Evolutionary conservation across 176 grass and related monocot species (phyloP), one percentile per base, ranked within the genome.

Genomic region (Panicum miliaceum): DNA sequence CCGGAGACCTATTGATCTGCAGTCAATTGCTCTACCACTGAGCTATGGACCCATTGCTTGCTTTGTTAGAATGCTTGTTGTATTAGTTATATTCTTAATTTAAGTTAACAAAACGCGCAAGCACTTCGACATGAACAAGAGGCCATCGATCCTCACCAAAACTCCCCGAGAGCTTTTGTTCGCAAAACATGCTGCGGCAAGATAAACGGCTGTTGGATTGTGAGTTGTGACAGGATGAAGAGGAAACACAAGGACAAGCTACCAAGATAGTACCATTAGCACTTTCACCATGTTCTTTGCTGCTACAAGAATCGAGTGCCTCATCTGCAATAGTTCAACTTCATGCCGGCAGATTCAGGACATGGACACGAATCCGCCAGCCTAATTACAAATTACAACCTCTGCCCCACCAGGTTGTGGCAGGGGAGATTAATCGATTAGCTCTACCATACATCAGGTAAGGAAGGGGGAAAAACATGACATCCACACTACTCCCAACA

Each of bases 21-120:
- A 95, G 93, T 98, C 91, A 95, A 98, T 93, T 98, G 96, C 96
- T 95, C 93, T 98, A 98, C 93, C 96, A 94, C 96, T 98, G 93
- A 94, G 92, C 87, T 92, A 92, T 92, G 92, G 85, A 94, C 90
- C 53, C 48, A 5, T 47, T 51, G 8, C 9, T 2, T 12, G 42
- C 9, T 32, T 32, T 32, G 29, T 32, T 32, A 32, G 29, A 32
- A 32, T 32, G 29, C n/a, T n/a, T n/a, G n/a, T n/a, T 32, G 29
- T 32, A 32, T 32, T 32, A 32, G 2, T 32, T 2, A 32, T 1
- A 32, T 32, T 2, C 29, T 32, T 1, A 32, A 32, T 32, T 32
- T 32, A 1, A 32, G 29, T 32, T 1, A 32, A 32, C 29, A 2
- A 32, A 32, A 32, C 29, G 29, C 29, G 29, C 29, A 32, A 32